A percentile compares a stretch with the other conserved stretches of the same genome.
phyloP scores from a whole-genome alignment of 805 yeast species.

The Gaillardinia entomophila region DNA sequence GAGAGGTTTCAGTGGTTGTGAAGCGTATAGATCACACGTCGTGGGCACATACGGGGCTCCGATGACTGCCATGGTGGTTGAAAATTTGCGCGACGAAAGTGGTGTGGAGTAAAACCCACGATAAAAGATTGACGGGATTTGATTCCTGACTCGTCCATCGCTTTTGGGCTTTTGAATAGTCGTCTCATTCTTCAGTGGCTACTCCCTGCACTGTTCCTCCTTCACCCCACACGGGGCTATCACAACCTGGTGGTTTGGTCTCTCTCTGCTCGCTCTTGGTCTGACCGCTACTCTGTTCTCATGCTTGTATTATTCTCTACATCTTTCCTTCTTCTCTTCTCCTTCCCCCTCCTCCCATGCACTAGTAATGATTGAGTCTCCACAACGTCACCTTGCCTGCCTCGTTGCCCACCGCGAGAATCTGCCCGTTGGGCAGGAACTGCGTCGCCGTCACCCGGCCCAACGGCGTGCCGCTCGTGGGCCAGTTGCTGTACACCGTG shows the following conservation, averaged over 20 bases:
- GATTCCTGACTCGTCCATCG: no score
- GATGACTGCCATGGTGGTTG: slow-evolving; percentile 17
- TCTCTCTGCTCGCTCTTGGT: no score
- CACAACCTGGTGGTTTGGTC: no score
- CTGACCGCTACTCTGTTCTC: no score
- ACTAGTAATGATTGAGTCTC: slow-evolving; percentile 75
- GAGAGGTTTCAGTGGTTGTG: neutral
- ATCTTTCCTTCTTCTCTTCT: neutral
- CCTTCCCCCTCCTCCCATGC: slow-evolving; percentile 1
- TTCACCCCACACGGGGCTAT: no score
- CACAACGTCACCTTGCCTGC: slow-evolving; percentile 87
- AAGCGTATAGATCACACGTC: no score
- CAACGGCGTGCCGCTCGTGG: slow-evolving; percentile 91
- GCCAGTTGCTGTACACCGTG: slow-evolving; percentile 91
- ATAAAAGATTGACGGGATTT: no score
- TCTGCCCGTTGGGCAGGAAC: slow-evolving; percentile 76
- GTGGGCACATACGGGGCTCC: slow-evolving; percentile 24
- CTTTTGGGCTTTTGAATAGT: no score
- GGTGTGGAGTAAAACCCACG: neutral
- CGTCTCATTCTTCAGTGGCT: no score
- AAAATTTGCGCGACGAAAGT: no score
- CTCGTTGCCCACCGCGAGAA: slow-evolving; percentile 86
- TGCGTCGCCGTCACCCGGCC: slow-evolving; percentile 84
- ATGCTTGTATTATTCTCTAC: neutral
- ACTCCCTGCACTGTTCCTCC: no score